These are phyloP conservation scores for Saccharomyces hybrid DNA, from an alignment of 1,139 yeast genomes.

Conservation along the genomic window DNA sequence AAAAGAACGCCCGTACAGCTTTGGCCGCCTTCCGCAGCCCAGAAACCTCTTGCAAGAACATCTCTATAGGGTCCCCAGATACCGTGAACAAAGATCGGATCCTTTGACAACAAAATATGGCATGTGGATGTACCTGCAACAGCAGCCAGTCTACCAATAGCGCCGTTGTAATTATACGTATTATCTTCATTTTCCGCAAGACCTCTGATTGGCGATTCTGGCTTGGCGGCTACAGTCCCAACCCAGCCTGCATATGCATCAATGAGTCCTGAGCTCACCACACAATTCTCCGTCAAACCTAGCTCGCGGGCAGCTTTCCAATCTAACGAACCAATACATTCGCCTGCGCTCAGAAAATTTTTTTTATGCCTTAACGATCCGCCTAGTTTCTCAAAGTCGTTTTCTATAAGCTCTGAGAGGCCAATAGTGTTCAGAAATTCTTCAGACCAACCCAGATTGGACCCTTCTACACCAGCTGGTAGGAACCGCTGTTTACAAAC, in stretches of 20 bases:
- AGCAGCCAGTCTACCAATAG: conserved; percentile 83
- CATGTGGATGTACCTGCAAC: conserved; percentile 99
- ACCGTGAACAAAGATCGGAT: conserved; percentile 86
- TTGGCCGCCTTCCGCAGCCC: conserved; percentile 99
- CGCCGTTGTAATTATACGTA: conserved; percentile 37
- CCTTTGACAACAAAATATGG: conserved; percentile 80
- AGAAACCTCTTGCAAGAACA: conserved; percentile 76
- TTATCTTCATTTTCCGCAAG: conserved; percentile 42
- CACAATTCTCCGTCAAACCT: conserved; percentile 72
- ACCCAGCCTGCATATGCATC: conserved; percentile 99
- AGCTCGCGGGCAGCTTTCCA: conserved; percentile 68
- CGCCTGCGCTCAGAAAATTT: conserved; percentile 78
- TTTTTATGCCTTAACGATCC: conserved; percentile 47
- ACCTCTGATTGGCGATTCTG: neutral
- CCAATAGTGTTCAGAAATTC: conserved; percentile 65
- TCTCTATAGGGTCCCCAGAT: conserved; percentile 99
- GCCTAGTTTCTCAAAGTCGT: conserved; percentile 73
- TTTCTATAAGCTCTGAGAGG: conserved; percentile 67
- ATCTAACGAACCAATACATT: conserved; percentile 66
- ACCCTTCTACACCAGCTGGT: conserved; percentile 84
- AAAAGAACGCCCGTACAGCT: conserved; percentile 92
- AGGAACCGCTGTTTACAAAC: conserved; percentile 95
- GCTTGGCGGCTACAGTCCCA: conserved; percentile 89
- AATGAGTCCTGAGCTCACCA: conserved; percentile 91
- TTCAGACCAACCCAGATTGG: conserved; percentile 81